Base-by-base conservation (phyloP, 1,284 basidiomycete genomes). In the Ceratorhiza oryzae-sativae region DNA sequence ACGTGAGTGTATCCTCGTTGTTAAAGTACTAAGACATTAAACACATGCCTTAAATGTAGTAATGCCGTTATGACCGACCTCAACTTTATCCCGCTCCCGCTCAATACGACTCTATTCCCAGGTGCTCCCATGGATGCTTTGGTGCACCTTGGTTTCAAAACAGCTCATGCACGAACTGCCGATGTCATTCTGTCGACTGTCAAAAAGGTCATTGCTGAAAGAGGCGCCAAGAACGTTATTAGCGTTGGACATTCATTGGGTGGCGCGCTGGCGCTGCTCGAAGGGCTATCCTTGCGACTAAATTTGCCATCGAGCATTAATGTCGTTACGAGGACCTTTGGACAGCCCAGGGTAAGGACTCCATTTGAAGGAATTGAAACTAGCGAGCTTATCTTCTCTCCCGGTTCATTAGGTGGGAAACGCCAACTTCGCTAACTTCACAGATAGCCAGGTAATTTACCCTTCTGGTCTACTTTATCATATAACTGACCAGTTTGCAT, bases 361-460 rank as follows among this genome's bases (percentile, higher is more conserved):
- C 8, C 30, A n/a, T 3, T 27, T 25, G 20, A 45, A 25, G 18
- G 15, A 25, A 12, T 8, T 2, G 5, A 27, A 39, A n/a, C 13
- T 41, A 36, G 15, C 34, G 18, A n/a, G n/a, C n/a, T n/a, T n/a
- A n/a, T n/a, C n/a, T n/a, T n/a, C n/a, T n/a, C n/a, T 41, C n/a
- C 15, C 39, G 8, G 30, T 56, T 27, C 25, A 25, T 8, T n/a
- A 81, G 85, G 85, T 89, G 36, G 89, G 88, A 10, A 90, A 90
- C 76, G 82, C 85, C 74, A 85, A 80, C 0, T 88, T 87, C 72
- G 88, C 87, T 0, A 74, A 87, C 75, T 88, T 85, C 73, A 83
- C 90, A 23, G 87, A 90, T 46, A 5, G 32, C 45, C 56, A 45
- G 36, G 65, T 68, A 39, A 41, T 34, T 2, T 20, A 42, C 20